Evolutionary conservation across 192 early-diverging fungal genomes (phyloP), one percentile per base, ranked within the genome.

Genomic region (Mortierella alpina): DNA sequence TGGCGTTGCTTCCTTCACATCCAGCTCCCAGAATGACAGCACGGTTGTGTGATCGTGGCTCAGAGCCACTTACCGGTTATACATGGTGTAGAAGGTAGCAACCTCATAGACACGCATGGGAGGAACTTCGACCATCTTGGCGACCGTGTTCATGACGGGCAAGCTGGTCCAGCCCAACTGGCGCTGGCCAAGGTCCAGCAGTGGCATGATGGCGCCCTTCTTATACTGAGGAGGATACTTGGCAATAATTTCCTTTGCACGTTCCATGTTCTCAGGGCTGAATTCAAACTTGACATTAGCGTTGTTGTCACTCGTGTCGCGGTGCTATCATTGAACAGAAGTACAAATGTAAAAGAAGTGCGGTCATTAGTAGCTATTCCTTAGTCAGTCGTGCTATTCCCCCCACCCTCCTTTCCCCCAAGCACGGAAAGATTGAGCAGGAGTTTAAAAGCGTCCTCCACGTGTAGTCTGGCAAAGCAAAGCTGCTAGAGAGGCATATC

Each of bases 81-180:
- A 99, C 98, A 99, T 99, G 63, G 98, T 99, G 82, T 99, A 99
- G 85, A 99, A 99, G 42, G 97, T 99, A n/a, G 98, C 98, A 20
- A 99, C 98, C 82, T 99, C 97, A 88, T 99, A 99, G 55, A 99
- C 97, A 63, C 98, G 92, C 96, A 99, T 98, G 31, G 98, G 98
- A 59, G 97, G 96, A 5, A 99, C 92, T 75, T 99, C 96, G 40
- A 97, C 86, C 62, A 97, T 83, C 84, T 95, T 91, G 58, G 98
- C 97, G 75, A 99, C 93, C 59, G 95, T 88, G 86, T 99, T 97
- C 98, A 99, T 99, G 20, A 97, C 97, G 40, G 93, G 91, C 66
- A 99, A 88, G 70, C 91, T 93, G 10, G 96, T 97, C 89, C 91
- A 99, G 47, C 96, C 96, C 67, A 93, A 86, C 88, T 99, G 98